Evolutionary conservation across 805 yeast species (phyloP), one percentile per base, ranked within the genome.

Genomic region (Candida adriatica): DNA sequence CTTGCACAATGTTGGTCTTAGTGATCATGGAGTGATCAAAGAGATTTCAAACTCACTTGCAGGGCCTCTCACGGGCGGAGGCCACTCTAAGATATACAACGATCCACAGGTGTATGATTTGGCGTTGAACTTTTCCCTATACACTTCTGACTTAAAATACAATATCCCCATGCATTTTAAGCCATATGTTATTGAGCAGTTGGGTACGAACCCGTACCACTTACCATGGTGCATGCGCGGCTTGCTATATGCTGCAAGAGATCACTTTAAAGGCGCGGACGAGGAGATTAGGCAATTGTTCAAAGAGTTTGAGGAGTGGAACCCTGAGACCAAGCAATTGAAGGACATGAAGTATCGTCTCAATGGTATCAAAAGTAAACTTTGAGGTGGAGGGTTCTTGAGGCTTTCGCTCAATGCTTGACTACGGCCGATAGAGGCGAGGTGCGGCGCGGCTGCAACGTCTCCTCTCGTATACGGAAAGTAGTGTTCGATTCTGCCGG

Each of bases 171-270:
- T 60, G 5, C 53, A 45, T 13, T 46, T 49, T 39, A 53, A 45
- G 32, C 62, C 64, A 5, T 83, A 79, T 50, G 73, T 73, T 30
- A 66, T 83, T 24, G 75, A 83, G 6, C 71, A 72, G 39, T 57
- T 80, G 13, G 86, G 85, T 2, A 62, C 72, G 17, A 88, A 90
- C 55, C 96, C 96, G 0, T 90, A 72, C 49, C 75, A 81, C 37
- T 59, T 90, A 23, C 97, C 97, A 2, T 90, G 96, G 96, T 82
- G 94, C 47, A 72, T 87, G 60, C 62, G 95, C 26, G 95, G 96
- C 0, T 60, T 90, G 26, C 57, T 87, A 18, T 77, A 73, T 42
- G 94, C 79, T 32, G 68, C 79, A 0, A 70, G 67, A 36, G 64
- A 55, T 39, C 68, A 63, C 40, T 34, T 46, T 57, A 63, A 70